These are phyloP conservation scores for Aspergillus ustus DNA, from an alignment of 2,329 filamentous ascomycete genomes.

Conservation along the genomic window DNA sequence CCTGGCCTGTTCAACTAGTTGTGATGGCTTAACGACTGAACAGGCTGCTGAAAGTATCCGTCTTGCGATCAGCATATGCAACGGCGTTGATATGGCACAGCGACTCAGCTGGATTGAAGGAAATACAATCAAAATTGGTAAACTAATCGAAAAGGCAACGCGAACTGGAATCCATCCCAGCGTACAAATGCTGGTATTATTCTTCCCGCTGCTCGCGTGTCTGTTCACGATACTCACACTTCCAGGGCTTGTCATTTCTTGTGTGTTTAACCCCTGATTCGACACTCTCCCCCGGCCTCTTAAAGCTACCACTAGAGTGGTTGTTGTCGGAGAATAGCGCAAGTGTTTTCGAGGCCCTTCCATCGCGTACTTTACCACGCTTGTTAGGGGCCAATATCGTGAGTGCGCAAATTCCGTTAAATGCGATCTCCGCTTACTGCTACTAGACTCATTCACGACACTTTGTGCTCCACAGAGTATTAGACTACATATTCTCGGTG, in stretches of 20 bases:
- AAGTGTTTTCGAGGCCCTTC: constrained; percentile 27
- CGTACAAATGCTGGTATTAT: constrained; percentile 40
- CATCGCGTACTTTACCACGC: constrained; percentile 28
- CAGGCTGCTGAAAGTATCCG: constrained; percentile 42
- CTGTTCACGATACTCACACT: background rate
- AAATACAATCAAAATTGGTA: constrained; percentile 40
- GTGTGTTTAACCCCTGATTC: constrained; percentile 31
- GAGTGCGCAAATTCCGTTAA: constrained; percentile 21
- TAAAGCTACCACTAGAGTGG: constrained; percentile 28
- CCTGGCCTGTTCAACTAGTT: constrained; percentile 45
- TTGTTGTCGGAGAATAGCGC: constrained; percentile 33
- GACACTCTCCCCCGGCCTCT: constrained; percentile 33
- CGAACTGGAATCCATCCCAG: constrained; percentile 33
- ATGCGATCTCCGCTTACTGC: constrained; percentile 20
- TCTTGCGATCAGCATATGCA: constrained; percentile 42
- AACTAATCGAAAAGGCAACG: constrained; percentile 44
- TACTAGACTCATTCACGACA: constrained; percentile 27
- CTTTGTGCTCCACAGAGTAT: constrained; percentile 25
- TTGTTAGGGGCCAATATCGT: constrained; percentile 47
- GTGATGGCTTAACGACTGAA: constrained; percentile 28
- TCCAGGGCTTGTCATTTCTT: constrained; percentile 39
- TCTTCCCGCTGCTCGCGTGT: background rate
- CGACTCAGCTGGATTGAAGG: constrained; percentile 39
- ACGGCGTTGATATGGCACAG: constrained; percentile 38
- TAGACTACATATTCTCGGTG: constrained; percentile 30